Percentiles rank a stretch among this genome's conserved stretches.
Conservation (phyloP, 106 monocot species). For the Platanthera guangdongensis region DNA sequence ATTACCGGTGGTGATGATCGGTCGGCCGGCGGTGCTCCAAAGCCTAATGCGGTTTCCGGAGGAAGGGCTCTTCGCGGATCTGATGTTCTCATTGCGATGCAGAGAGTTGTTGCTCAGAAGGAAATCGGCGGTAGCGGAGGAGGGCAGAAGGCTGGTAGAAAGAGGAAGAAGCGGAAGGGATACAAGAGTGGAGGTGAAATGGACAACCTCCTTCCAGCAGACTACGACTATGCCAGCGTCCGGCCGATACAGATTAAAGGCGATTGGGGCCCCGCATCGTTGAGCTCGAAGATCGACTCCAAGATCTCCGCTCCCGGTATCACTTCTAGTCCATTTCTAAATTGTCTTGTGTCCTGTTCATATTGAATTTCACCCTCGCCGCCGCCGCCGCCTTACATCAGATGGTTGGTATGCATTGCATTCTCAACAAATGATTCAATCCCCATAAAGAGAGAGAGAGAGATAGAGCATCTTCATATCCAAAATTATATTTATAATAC, state of each 20-base stretch:
- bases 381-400: not conserved
- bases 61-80: slow-evolving; percentile 8
- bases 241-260: slow-evolving; percentile 15
- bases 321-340: not conserved
- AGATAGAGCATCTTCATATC: no score
- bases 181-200: not conserved
- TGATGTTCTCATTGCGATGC: slow-evolving; percentile 15
- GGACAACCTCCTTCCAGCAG: not conserved
- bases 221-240: not conserved
- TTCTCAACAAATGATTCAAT: not conserved
- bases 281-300: slow-evolving; percentile 4
- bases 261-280: slow-evolving; percentile 14
- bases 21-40: not conserved
- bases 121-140: not conserved
- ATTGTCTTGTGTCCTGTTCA: no score
- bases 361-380: no score
- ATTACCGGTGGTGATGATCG: not conserved
- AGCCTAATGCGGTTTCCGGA: not conserved
- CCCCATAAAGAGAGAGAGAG: no score
- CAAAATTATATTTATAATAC: no score
- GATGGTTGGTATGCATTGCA: not conserved
- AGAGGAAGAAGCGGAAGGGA: slow-evolving; percentile 1
- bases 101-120: slow-evolving; percentile 8
- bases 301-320: slow-evolving; percentile 2
- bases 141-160: not conserved